phyloP scores from a whole-genome alignment of 768 basidiomycete genomes.

The Kwoniella mangroviensis region DNA sequence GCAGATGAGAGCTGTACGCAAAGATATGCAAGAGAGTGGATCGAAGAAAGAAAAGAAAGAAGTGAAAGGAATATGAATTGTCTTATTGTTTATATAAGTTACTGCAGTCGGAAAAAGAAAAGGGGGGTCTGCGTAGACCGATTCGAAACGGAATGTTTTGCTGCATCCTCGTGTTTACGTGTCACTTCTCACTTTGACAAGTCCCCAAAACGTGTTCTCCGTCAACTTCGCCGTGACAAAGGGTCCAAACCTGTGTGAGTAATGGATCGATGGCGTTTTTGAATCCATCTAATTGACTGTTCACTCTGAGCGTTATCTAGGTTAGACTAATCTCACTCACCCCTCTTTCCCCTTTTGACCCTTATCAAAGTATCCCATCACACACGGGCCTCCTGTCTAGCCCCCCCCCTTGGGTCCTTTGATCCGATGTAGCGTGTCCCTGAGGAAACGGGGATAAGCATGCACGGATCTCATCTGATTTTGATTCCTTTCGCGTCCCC shows the following conservation, averaged over 20 bases:
- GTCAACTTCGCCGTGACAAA: neutral
- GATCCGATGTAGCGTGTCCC: neutral
- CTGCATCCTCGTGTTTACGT: neutral
- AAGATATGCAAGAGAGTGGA: neutral
- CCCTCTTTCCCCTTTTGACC: neutral
- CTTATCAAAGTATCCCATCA: neutral
- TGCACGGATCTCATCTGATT: neutral
- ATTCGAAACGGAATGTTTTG: too few relatives aligned
- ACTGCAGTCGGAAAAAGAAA: neutral
- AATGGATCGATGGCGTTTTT: neutral
- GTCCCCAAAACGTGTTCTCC: neutral
- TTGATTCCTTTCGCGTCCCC: neutral
- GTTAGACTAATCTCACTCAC: neutral
- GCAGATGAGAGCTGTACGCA: neutral
- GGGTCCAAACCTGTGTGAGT: too few relatives aligned
- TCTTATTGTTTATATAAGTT: constrained; percentile 1
- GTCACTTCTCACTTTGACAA: neutral
- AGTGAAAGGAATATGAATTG: neutral
- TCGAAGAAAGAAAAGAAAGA: constrained; percentile 19
- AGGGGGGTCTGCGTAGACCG: constrained; percentile 4
- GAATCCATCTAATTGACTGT: neutral
- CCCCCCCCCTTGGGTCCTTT: too few relatives aligned
- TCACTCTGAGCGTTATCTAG: neutral
- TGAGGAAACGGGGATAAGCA: neutral
- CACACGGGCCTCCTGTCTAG: neutral